A percentile compares a stretch with the other conserved stretches of the same genome.
These are phyloP conservation scores for Exophiala dermatitidis DNA, from an alignment of 2,329 filamentous ascomycete species.

Conservation along the genomic window DNA sequence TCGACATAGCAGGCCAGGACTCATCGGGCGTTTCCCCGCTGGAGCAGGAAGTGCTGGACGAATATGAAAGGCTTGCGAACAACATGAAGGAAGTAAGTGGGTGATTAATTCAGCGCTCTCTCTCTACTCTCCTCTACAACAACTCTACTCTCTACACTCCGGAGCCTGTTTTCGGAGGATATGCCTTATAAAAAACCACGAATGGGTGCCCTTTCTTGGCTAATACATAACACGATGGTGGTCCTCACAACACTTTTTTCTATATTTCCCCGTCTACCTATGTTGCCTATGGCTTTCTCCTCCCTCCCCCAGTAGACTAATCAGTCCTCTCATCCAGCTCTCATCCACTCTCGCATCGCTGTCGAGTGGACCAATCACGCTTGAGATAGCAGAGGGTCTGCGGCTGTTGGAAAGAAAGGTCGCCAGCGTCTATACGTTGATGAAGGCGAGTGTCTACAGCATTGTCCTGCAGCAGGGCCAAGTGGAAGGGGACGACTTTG, in stretches of 20 bases:
- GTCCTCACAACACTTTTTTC: background rate
- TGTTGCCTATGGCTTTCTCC: background rate
- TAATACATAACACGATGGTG: background rate
- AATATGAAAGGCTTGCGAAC: slow-evolving; percentile 77
- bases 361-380: slow-evolving; percentile 61
- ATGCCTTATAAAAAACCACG: no score
- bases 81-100: slow-evolving; percentile 80
- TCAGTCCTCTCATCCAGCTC: slow-evolving; percentile 46
- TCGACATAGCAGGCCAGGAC: slow-evolving; percentile 14
- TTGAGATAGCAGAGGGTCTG: slow-evolving; percentile 75
- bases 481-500: slow-evolving; percentile 42
- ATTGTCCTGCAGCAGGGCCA: slow-evolving; percentile 92
- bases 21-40: slow-evolving; percentile 45
- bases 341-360: slow-evolving; percentile 56
- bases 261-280: background rate
- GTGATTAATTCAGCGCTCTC: background rate
- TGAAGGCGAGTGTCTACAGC: slow-evolving; percentile 97
- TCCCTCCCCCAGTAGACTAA: background rate
- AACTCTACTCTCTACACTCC: no score
- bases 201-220: no score
- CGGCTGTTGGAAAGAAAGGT: slow-evolving; percentile 89
- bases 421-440: slow-evolving; percentile 83
- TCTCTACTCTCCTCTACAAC: background rate
- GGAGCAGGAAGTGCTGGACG: slow-evolving; percentile 90
- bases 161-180: no score